Evolutionary conservation across 2,329 filamentous ascomycete species (phyloP).

Genomic region (Monosporascus ibericus): DNA sequence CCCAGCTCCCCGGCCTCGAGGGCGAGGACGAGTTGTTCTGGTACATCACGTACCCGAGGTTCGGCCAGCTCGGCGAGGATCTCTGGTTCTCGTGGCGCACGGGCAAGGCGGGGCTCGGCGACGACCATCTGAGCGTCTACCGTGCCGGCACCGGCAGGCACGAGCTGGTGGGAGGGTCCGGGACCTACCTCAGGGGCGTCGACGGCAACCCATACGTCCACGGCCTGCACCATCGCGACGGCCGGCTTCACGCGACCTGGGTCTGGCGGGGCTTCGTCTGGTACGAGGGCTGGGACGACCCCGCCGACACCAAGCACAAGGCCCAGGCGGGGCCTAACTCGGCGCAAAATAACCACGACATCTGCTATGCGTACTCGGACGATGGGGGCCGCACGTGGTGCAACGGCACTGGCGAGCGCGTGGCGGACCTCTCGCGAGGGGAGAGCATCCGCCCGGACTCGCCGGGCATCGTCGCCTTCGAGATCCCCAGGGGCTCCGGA

Average conservation of each 20-base stretch:
- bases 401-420: conserved; percentile 27
- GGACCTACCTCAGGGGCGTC: conserved; percentile 43
- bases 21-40: conserved; percentile 23
- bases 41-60: conserved; percentile 44
- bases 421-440: conserved; percentile 28
- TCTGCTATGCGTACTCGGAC: conserved; percentile 43
- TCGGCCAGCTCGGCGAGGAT: conserved; percentile 30
- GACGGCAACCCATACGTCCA: conserved; percentile 47
- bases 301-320: conserved; percentile 33
- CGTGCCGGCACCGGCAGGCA: conserved; percentile 28
- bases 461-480: conserved; percentile 35
- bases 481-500: conserved; percentile 38
- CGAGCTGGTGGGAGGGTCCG: conserved; percentile 22
- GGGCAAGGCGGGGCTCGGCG: conserved; percentile 42
- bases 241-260: conserved; percentile 39
- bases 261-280: conserved; percentile 43
- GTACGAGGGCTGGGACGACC: conserved; percentile 37
- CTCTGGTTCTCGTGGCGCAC: conserved; percentile 45
- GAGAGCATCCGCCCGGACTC: conserved; percentile 34
- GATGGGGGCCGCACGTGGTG: conserved; percentile 38
- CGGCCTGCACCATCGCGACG: conserved; percentile 32
- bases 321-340: conserved; percentile 36
- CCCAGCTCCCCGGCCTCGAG: conserved; percentile 28
- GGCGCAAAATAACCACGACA: conserved; percentile 41
- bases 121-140: conserved; percentile 43